These are phyloP conservation scores for Fistulinella prunicolor DNA, from an alignment of 768 basidiomycete species.

Conservation along the genomic window DNA sequence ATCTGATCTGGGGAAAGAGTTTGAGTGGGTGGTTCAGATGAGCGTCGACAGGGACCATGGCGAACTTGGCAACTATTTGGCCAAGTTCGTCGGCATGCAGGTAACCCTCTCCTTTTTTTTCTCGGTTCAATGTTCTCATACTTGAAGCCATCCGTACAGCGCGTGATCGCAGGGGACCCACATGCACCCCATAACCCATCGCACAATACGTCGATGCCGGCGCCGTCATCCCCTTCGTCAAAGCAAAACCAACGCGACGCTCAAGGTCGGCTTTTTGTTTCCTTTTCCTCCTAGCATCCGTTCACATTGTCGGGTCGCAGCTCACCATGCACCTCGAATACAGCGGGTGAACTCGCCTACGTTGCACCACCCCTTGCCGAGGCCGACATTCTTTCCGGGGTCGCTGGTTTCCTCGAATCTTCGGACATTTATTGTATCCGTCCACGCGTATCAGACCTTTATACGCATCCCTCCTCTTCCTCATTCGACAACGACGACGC, in stretches of 20 bases:
- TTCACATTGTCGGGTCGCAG: slow-evolving; percentile 38
- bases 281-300: not conserved
- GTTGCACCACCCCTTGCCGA: slow-evolving; percentile 66
- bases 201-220: slow-evolving; percentile 68
- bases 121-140: not conserved
- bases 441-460: slow-evolving; percentile 50
- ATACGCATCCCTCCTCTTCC: slow-evolving; percentile 26
- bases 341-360: slow-evolving; percentile 54
- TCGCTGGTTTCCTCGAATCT: slow-evolving; percentile 55
- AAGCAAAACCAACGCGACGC: slow-evolving; percentile 76
- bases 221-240: slow-evolving; percentile 59
- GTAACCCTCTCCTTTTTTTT: slow-evolving; percentile 19
- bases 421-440: slow-evolving; percentile 52
- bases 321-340: slow-evolving; percentile 57
- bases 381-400: slow-evolving; percentile 68
- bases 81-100: slow-evolving; percentile 67
- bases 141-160: slow-evolving; percentile 36
- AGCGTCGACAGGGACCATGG: slow-evolving; percentile 52
- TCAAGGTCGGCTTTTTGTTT: slow-evolving; percentile 47
- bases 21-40: slow-evolving; percentile 58
- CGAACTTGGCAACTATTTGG: slow-evolving; percentile 50
- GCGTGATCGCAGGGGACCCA: slow-evolving; percentile 55
- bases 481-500: slow-evolving; percentile 23
- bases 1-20: slow-evolving; percentile 57
- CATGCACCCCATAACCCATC: slow-evolving; percentile 55